Conservation (phyloP, 495 filamentous ascomycete genomes). For the Stereocaulon alpinum region DNA sequence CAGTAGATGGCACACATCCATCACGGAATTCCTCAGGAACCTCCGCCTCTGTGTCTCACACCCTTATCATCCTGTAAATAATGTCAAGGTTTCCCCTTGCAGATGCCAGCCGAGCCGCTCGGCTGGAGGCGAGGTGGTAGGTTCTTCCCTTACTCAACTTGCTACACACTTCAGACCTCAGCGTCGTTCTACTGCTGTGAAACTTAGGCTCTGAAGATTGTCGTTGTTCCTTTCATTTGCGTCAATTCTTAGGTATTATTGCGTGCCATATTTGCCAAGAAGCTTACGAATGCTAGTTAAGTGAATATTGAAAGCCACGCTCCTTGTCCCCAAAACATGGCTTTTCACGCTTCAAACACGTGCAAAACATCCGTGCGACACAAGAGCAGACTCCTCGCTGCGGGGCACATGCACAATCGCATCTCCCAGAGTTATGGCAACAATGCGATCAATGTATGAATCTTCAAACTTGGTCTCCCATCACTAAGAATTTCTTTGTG, state of each 20-base stretch:
- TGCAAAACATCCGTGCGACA: not conserved
- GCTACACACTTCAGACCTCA: not conserved
- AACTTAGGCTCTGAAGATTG: not conserved
- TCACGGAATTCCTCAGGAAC: not conserved
- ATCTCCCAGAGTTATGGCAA: not conserved
- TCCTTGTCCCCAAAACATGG: not conserved
- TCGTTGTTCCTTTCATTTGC: not conserved
- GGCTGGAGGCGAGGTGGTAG: not conserved
- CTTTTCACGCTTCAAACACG: not conserved
- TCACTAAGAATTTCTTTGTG: too few relatives aligned
- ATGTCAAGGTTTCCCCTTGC: not conserved
- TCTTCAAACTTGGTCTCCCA: too few relatives aligned
- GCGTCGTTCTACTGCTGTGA: not conserved
- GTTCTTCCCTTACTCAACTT: not conserved
- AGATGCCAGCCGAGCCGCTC: slow-evolving; percentile 2
- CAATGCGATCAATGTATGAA: too few relatives aligned
- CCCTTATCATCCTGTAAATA: not conserved
- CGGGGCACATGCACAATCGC: not conserved
- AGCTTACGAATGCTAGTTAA: not conserved
- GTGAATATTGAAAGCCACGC: not conserved
- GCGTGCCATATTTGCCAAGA: not conserved
- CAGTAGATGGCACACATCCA: not conserved
- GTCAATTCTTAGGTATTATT: not conserved
- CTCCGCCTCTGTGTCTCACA: not conserved
- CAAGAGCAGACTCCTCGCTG: not conserved